Base-by-base conservation (phyloP, 2,329 filamentous ascomycete species). In the Neonectria coccinea region DNA sequence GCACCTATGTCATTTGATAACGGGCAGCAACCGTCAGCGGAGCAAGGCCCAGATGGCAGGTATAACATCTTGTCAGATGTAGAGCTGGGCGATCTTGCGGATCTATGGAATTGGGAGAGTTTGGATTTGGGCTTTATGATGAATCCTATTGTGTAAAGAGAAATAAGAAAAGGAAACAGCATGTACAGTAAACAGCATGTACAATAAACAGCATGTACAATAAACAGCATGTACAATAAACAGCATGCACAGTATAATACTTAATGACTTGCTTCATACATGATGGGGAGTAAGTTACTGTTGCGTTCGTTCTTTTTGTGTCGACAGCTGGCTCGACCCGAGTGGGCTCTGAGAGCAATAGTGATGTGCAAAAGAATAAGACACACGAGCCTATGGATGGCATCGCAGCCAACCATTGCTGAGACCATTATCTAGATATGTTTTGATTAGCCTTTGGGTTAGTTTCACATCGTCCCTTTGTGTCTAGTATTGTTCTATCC, bases 71-170 rank as follows among this genome's bases (percentile, higher is more conserved):
- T 61, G 11, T 29, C 52, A 5, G 47, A 61, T 9, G 25, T 45
- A 7, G 44, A 61, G 25, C 25, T 61, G 8, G 52, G 52, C 9
- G 59, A 61, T 36, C 52, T 61, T 27, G 59, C 36, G 2, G 45
- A 50, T 4, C 27, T 61, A 16, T 61, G 59, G 59, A 61, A 61
- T 33, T 61, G 59, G 59, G 42, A 61, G 44, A 61, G 59, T 36
- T 25, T 61, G 16, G 59, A 56, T 50, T 45, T 61, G 5, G 59
- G 59, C 14, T 61, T 50, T 25, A 45, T 45, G 42, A 45, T 7
- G 4, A 45, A 45, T 22, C 42, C 42, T 12, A 45, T 45, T 45
- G 7, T 16, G 20, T 45, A 22, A 25, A 20, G 41, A 10, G 20
- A 20, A 22, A 45, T 25, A 4, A 11, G 42, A 22, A 44, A 22